Evolutionary conservation across 805 yeast species (phyloP), one percentile per base, ranked within the genome.

Genomic region (Lipomyces yamadae): DNA sequence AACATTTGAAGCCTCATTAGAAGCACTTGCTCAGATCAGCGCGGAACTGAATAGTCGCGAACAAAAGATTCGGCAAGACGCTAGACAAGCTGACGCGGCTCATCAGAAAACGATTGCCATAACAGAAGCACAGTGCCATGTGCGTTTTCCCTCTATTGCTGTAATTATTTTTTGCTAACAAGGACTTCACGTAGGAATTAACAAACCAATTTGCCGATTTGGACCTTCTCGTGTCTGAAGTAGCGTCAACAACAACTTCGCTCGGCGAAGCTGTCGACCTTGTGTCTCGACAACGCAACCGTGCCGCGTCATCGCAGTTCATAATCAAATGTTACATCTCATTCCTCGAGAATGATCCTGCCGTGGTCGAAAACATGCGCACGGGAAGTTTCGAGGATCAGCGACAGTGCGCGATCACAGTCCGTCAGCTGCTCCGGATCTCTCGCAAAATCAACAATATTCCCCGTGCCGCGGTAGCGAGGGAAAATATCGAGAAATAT

Each of bases 1-100:
- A 72, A 91, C 97, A 0, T 93, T 95, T 76, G 98, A 94, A 75
- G 86, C 93, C 0, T 91, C 95, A 2, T 80, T 92, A 56, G 82
- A 86, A 57, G 94, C 91, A 73, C 80, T 94, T 70, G 85, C 86
- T 72, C 81, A 81, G 60, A 78, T 95, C 55, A 82, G 82, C 57
- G 84, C 82, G 0, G 88, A 88, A 56, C 85, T 92, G 2, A 75
- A 78, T 3, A 75, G 77, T 15, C 82, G 82, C 62, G 88, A 86
- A 69, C 78, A 78, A 3, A 78, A 78, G n/a, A 81, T 87, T 30
- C 88, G 84, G 58, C 79, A 78, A 24, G 86, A 85, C 24, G 91
- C 89, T 0, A 82, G 84, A 2, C 80, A 82, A 75, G 87, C 60
- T 82, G 64, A 60, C 30, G 34, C 54, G 10, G 60, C 58, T 6